phyloP scores from a whole-genome alignment of 441 rosid genomes.

The Bruguiera hainesii region DNA sequence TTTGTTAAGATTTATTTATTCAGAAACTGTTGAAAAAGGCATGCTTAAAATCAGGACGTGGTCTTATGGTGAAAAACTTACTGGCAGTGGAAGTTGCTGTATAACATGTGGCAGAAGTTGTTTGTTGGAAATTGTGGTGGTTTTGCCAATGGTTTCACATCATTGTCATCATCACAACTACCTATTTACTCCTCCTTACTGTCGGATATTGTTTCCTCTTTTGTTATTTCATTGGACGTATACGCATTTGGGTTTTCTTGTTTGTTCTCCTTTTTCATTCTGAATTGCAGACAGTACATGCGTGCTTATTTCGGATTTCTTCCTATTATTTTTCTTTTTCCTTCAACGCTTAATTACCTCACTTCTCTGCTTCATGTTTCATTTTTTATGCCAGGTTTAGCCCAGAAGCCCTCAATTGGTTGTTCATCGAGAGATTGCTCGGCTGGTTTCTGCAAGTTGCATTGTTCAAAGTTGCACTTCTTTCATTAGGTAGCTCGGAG shows the following conservation, averaged over 20 bases:
- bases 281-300: not conserved
- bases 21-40: not conserved
- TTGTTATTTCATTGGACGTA: not conserved
- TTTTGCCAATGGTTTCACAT: not conserved
- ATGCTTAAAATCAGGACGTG: not conserved
- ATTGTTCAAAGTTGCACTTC: conserved; percentile 34
- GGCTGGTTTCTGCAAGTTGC: conserved; percentile 44
- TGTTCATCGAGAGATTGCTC: conserved; percentile 34
- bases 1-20: not conserved
- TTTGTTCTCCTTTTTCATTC: not conserved
- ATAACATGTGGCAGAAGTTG: not conserved
- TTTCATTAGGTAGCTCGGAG: conserved; percentile 42
- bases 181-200: not conserved
- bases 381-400: conserved; percentile 29
- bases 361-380: not conserved
- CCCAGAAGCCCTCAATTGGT: conserved; percentile 45
- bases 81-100: not conserved
- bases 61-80: not conserved
- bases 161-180: not conserved
- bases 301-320: not conserved
- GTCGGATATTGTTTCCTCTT: not conserved
- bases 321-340: not conserved
- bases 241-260: not conserved
- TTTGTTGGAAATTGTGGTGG: not conserved
- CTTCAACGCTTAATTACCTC: not conserved